Evolutionary conservation across 345 rosid species (phyloP).

Genomic region (Eucalyptus polybractea): DNA sequence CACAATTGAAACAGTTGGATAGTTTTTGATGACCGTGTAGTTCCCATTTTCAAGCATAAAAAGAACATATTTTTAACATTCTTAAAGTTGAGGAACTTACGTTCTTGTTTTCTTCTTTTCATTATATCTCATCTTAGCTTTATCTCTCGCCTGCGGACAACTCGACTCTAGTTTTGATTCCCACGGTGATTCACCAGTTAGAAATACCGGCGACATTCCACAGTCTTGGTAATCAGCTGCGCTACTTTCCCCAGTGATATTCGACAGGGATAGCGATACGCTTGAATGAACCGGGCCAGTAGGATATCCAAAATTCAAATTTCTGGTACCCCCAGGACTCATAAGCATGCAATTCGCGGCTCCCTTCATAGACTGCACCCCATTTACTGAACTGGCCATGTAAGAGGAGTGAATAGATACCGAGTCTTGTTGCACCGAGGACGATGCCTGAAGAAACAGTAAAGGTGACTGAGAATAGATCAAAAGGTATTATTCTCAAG

Average conservation of each 20-base stretch:
- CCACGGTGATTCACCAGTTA: constrained; percentile 63
- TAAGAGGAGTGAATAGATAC: constrained; percentile 17
- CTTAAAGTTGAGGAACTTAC: constrained; percentile 17
- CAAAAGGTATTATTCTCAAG: neutral
- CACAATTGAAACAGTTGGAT: neutral
- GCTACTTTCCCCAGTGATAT: constrained; percentile 46
- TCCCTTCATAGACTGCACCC: constrained; percentile 8
- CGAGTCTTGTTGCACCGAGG: constrained; percentile 34
- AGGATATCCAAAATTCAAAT: constrained; percentile 33
- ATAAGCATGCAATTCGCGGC: constrained; percentile 13
- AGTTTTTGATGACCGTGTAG: neutral
- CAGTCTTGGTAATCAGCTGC: constrained; percentile 59
- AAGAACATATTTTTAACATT: neutral
- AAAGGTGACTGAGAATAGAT: neutral
- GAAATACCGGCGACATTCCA: constrained; percentile 38
- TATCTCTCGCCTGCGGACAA: constrained; percentile 57
- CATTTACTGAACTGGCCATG: constrained; percentile 4
- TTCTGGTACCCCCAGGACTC: constrained; percentile 27
- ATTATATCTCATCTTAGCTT: constrained; percentile 75
- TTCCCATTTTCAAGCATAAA: neutral
- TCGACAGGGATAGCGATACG: constrained; percentile 47
- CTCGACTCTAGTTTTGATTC: constrained; percentile 48
- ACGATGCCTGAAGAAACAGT: constrained; percentile 25
- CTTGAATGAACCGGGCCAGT: constrained; percentile 43
- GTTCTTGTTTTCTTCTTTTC: constrained; percentile 65